Evolutionary conservation across 768 basidiomycete species (phyloP).

Genomic region (Pleurotus pulmonarius): DNA sequence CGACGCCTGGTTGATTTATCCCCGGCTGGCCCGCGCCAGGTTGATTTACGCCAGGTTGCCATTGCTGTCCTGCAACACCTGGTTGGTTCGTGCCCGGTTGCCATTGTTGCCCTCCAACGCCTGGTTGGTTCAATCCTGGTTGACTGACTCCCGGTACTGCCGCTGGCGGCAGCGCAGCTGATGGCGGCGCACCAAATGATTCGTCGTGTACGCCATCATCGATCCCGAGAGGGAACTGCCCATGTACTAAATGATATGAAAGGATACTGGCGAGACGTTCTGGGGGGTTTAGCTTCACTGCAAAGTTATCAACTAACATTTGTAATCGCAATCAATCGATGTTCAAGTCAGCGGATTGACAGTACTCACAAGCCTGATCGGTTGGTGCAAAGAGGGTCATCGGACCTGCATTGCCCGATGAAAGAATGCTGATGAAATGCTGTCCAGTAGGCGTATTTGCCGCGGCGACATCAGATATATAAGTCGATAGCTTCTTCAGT

Average conservation of each 20-base stretch:
- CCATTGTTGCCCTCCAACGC: background rate
- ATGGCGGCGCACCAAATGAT: slow-evolving; percentile 1
- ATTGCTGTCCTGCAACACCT: background rate
- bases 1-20: background rate
- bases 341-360: background rate
- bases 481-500: slow-evolving; percentile 37
- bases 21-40: background rate
- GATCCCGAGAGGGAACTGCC: slow-evolving; percentile 33
- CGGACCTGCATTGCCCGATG: slow-evolving; percentile 28
- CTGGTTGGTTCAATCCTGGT: background rate
- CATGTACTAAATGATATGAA: slow-evolving; percentile 55
- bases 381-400: slow-evolving; percentile 56
- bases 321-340: background rate
- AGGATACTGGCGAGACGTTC: slow-evolving; percentile 41
- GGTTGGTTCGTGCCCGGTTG: background rate
- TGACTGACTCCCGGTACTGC: background rate
- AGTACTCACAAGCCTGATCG: slow-evolving; percentile 47
- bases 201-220: slow-evolving; percentile 1
- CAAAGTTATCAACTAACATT: slow-evolving; percentile 24
- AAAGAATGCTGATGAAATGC: slow-evolving; percentile 37
- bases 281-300: slow-evolving; percentile 22
- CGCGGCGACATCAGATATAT: slow-evolving; percentile 35
- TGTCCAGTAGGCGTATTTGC: slow-evolving; percentile 34
- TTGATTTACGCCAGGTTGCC: background rate
- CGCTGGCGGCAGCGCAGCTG: background rate